Conservation (phyloP, 2,329 filamentous ascomycete genomes). For the Fusarium tupiense region DNA sequence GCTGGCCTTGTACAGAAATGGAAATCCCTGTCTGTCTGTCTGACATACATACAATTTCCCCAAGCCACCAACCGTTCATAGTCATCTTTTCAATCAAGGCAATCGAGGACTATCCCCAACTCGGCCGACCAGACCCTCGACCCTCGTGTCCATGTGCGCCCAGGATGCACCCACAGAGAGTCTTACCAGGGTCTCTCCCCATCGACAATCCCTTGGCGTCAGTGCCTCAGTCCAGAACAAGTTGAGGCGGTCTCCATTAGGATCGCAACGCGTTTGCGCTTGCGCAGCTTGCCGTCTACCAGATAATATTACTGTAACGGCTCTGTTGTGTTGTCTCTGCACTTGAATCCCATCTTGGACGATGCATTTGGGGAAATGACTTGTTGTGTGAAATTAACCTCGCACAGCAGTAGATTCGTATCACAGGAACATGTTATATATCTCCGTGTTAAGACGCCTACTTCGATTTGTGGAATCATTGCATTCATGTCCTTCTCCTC, state of each 20-base stretch:
- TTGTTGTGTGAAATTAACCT: slow-evolving; percentile 22
- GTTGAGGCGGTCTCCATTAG: slow-evolving; percentile 19
- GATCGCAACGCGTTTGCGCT: slow-evolving; percentile 35
- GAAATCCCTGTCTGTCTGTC: slow-evolving; percentile 32
- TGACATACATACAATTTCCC: slow-evolving; percentile 13
- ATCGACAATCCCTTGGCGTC: slow-evolving; percentile 23
- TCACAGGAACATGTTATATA: slow-evolving; percentile 14
- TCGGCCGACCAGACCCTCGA: slow-evolving; percentile 30
- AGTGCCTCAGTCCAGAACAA: slow-evolving; percentile 26
- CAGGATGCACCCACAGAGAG: slow-evolving; percentile 31
- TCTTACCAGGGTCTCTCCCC: slow-evolving; percentile 18
- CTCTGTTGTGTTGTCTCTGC: slow-evolving; percentile 1
- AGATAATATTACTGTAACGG: not conserved
- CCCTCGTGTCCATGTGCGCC: slow-evolving; percentile 33
- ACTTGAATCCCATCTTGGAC: slow-evolving; percentile 24
- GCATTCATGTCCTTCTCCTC: slow-evolving; percentile 11
- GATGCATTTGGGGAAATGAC: slow-evolving; percentile 5
- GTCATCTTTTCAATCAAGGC: slow-evolving; percentile 37
- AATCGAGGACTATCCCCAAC: slow-evolving; percentile 39
- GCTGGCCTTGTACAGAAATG: not conserved
- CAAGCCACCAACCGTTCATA: slow-evolving; percentile 38
- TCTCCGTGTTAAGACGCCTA: slow-evolving; percentile 32
- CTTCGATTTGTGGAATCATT: slow-evolving; percentile 1
- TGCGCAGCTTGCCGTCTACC: slow-evolving; percentile 33
- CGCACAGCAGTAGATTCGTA: slow-evolving; percentile 22